Evolutionary conservation across 495 filamentous ascomycete genomes (phyloP), one percentile per base, ranked within the genome.

Genomic region (Saxophila tyrrhenica): DNA sequence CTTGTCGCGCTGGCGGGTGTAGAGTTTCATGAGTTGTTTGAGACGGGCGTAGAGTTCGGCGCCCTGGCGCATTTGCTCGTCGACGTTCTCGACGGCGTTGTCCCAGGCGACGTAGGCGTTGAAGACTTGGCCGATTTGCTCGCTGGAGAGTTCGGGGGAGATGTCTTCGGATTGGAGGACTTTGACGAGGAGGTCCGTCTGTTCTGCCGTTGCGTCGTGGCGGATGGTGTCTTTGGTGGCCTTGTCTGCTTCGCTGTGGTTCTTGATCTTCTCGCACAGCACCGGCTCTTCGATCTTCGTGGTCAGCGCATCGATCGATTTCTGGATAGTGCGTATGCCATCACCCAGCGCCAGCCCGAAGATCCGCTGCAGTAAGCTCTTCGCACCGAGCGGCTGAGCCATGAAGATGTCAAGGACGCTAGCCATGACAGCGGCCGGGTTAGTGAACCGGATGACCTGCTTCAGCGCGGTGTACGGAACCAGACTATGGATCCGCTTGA

Each of bases 51-150:
- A 98, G 59, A 94, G 81, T 60, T 92, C 79, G 0, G 89, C 92
- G 2, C 89, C 89, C 58, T 86, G 78, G 59, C 83, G 85, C 75
- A 96, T 83, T 60, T 94, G 87, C 51, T 84, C 80, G 63, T 95
- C 89, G 32, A 77, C 80, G 65, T 94, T 86, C 52, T 97, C 91
- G 5, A 98, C 86, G 0, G 89, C 89, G 60, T 82, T 85, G 65
- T 90, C 94, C 84, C 94, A 98, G 13, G 90, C 92, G n/a, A 95
- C 89, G 60, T 89, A 97, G 29, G 88, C 84, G 65, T 97, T 96
- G 72, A 87, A 94, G 2, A 94, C 76, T 63, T 81, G 84, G 48
- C 79, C 86, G 50, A 92, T 79, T 65, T 97, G 89, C 49, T 84
- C 77, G 0, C 80, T 56, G 1, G 69, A 76, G 21, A 97, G 77